These are phyloP conservation scores for Intubia oerlemansii DNA, from an alignment of 2,329 filamentous ascomycete species.

Conservation along the genomic window DNA sequence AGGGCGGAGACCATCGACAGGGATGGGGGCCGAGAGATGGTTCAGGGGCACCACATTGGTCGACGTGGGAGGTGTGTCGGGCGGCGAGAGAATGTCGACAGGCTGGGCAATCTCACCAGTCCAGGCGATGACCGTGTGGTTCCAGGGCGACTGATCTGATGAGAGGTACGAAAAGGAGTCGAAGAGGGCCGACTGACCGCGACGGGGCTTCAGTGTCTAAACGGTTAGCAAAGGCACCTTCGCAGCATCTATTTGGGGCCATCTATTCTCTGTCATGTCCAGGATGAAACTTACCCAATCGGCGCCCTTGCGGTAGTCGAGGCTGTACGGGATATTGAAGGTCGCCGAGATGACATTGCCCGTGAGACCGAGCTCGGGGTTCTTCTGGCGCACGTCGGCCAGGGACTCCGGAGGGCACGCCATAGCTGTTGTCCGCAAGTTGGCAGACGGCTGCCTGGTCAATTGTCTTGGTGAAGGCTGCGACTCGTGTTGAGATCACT, in stretches of 20 bases:
- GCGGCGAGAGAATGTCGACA: constrained; percentile 21
- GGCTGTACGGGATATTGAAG: constrained; percentile 38
- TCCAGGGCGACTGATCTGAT: constrained; percentile 67
- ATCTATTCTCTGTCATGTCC: no score
- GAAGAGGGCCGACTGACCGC: constrained; percentile 78
- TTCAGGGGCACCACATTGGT: constrained; percentile 38
- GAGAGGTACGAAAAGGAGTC: constrained; percentile 79
- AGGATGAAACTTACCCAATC: constrained; percentile 33
- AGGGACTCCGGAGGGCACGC: constrained; percentile 26
- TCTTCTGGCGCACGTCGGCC: constrained; percentile 30
- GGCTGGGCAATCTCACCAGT: constrained; percentile 61
- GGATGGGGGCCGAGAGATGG: constrained; percentile 60
- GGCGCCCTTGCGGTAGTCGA: constrained; percentile 33
- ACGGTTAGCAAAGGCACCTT: neutral
- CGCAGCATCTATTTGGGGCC: no score
- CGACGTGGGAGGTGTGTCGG: constrained; percentile 25
- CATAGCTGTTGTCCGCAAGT: no score
- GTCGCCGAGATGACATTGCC: constrained; percentile 47
- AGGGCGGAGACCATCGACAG: constrained; percentile 50
- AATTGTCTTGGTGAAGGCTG: no score
- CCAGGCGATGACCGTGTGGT: constrained; percentile 85
- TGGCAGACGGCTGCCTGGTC: no score
- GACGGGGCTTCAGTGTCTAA: constrained; percentile 56
- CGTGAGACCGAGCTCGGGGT: constrained; percentile 34
- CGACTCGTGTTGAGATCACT: no score